Base-by-base conservation (phyloP, 345 rosid species). In the Populus pruinosa region DNA sequence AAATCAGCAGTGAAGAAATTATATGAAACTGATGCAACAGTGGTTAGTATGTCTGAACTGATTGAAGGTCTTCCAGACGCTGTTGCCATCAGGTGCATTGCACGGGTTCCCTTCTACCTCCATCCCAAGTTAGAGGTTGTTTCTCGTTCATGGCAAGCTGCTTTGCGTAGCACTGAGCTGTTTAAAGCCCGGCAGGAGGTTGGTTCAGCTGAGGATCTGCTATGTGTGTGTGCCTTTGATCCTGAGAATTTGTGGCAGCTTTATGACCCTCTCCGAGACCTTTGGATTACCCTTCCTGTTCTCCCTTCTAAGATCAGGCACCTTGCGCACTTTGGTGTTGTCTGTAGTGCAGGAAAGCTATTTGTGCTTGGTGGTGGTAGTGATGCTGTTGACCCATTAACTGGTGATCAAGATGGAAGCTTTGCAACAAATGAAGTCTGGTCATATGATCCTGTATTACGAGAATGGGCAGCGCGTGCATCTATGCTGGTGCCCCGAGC, bases 221-320 rank as follows among this genome's bases (percentile, higher is more conserved):
- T 96, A 44, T 96, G 97, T 14, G 96, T 93, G 8, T 91, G 91
- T 17, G 92, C 99, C 67, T 96, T 89, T 64, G 97, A 96, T 61
- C 99, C 97, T 25, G 97, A 96, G 89, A 96, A 96, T 81, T 71
- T 84, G 14, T 96, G 99, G 99, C 98, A 96, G 84, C 91, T 96
- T 74, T 93, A 96, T 83, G 97, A 93, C 67, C 96, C 97, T 36
- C 83, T 77, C 31, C 86, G 88, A 25, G 93, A 93, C 76, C 89
- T 88, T 66, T 96, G 99, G 98, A 91, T 93, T 69, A 91, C 96
- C 67, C 89, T 96, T 66, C 97, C 99, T 74, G 82, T 91, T 78
- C 96, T 96, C 59, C 99, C 99, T 2, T 92, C 98, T 0, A 87
- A 88, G 76, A 88, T 90, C 76, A 90, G 91, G 89, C 96, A 90